A percentile compares a stretch with the other conserved stretches of the same genome.
These are phyloP conservation scores for Biscogniauxia sp. DNA, from an alignment of 2,329 filamentous ascomycete species.

Conservation along the genomic window DNA sequence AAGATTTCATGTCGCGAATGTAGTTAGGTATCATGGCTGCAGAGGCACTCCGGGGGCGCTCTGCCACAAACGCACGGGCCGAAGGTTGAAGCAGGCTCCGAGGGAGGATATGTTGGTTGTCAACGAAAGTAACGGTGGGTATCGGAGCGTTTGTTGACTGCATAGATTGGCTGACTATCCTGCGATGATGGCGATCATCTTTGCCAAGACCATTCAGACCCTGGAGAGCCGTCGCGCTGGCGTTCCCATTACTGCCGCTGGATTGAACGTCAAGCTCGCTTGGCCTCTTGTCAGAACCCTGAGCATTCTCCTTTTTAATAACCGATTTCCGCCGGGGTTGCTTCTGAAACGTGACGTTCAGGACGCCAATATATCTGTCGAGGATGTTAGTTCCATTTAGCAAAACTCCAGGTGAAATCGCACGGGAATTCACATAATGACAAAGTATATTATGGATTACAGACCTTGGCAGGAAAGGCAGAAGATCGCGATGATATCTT, in stretches of 20 bases:
- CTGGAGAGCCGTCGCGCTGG: constrained; percentile 10
- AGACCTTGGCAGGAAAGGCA: constrained; percentile 87
- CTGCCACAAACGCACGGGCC: constrained; percentile 32
- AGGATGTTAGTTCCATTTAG: constrained; percentile 22
- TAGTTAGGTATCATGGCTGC: constrained; percentile 28
- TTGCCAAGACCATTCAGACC: constrained; percentile 17
- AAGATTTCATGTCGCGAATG: constrained; percentile 17
- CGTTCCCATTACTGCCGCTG: constrained; percentile 23
- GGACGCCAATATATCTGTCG: constrained; percentile 85
- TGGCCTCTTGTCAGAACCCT: constrained; percentile 22
- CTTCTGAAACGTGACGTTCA: constrained; percentile 95
- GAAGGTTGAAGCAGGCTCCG: constrained; percentile 73
- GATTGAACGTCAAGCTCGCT: constrained; percentile 36
- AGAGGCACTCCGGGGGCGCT: constrained; percentile 37
- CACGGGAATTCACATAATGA: constrained; percentile 6
- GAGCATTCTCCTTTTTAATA: constrained; percentile 48
- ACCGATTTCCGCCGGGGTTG: constrained; percentile 64
- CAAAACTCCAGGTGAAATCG: neutral
- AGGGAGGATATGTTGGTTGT: constrained; percentile 91
- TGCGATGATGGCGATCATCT: constrained; percentile 31
- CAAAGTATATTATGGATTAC: constrained; percentile 18
- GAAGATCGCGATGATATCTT: constrained; percentile 80
- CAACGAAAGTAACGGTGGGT: constrained; percentile 88
- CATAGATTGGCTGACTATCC: constrained; percentile 72
- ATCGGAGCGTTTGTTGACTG: constrained; percentile 63